phyloP scores from a whole-genome alignment of 768 basidiomycete genomes.

The Lentinula edodes region DNA sequence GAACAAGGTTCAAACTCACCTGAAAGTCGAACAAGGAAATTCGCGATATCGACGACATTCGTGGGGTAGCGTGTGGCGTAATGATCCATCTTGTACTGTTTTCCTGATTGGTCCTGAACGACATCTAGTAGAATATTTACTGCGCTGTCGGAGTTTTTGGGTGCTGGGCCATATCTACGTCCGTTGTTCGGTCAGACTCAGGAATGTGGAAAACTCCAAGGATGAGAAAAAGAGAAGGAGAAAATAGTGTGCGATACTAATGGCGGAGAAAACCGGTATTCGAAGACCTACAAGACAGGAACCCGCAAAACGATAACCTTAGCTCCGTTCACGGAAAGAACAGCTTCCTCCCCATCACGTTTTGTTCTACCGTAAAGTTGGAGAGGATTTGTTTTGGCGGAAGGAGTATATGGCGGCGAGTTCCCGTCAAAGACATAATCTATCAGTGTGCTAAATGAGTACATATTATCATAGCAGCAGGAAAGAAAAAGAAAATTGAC shows the following conservation, averaged over 20 bases:
- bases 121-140: slow-evolving; percentile 87
- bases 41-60: slow-evolving; percentile 81
- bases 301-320: slow-evolving; percentile 74
- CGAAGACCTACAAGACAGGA: slow-evolving; percentile 68
- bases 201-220: neutral
- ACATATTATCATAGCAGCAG: neutral
- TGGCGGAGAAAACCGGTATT: neutral
- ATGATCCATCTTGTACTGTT: slow-evolving; percentile 93
- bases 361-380: slow-evolving; percentile 89
- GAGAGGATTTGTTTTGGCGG: slow-evolving; percentile 71
- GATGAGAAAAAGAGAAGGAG: neutral
- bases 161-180: slow-evolving; percentile 78
- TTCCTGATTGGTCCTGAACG: slow-evolving; percentile 81
- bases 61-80: slow-evolving; percentile 92
- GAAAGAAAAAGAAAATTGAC: neutral
- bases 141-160: slow-evolving; percentile 82
- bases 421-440: slow-evolving; percentile 97
- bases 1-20: slow-evolving; percentile 34
- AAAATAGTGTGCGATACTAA: neutral
- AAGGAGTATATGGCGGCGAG: slow-evolving; percentile 83
- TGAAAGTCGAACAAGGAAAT: slow-evolving; percentile 73
- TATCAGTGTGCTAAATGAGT: slow-evolving; percentile 16
- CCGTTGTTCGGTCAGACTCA: neutral
- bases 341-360: slow-evolving; percentile 79
- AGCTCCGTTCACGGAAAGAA: slow-evolving; percentile 53